A percentile compares a stretch with the other conserved stretches of the same genome.
phyloP scores from a whole-genome alignment of 768 basidiomycete species.

The Cantharellus cinnabarinus region DNA sequence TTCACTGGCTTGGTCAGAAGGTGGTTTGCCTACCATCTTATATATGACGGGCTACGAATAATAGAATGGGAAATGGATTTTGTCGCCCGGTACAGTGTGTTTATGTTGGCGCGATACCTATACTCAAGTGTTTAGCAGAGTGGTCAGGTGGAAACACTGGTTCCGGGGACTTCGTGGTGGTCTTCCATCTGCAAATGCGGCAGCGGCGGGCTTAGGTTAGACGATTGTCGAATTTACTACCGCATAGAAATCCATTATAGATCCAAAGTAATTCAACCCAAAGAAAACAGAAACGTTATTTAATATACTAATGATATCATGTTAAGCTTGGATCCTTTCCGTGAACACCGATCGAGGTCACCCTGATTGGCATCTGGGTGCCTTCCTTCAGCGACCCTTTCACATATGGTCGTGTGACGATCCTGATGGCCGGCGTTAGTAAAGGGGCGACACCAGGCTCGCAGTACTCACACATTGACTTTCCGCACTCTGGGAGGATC shows the following conservation, averaged over 20 bases:
- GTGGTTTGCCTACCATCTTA: slow-evolving; percentile 50
- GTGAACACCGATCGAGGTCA: slow-evolving; percentile 13
- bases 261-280: too few species aligned
- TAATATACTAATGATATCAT: too few species aligned
- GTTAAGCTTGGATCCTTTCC: too few species aligned
- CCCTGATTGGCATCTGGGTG: slow-evolving; percentile 39
- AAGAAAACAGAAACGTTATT: too few species aligned
- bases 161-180: not conserved
- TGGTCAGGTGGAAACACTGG: not conserved
- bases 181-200: not conserved
- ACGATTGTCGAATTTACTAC: too few species aligned
- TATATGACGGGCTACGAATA: slow-evolving; percentile 30
- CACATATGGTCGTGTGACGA: slow-evolving; percentile 45
- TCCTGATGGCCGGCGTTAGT: slow-evolving; percentile 18
- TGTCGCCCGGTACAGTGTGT: slow-evolving; percentile 23
- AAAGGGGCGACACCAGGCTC: not conserved
- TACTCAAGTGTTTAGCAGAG: too few species aligned
- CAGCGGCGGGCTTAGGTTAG: not conserved
- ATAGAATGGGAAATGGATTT: slow-evolving; percentile 45
- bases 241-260: too few species aligned
- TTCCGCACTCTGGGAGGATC: slow-evolving; percentile 25
- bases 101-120: slow-evolving; percentile 27
- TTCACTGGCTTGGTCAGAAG: slow-evolving; percentile 30
- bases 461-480: slow-evolving; percentile 36
- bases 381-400: slow-evolving; percentile 33